Base-by-base conservation (phyloP, 768 basidiomycete genomes). In the Lactarius tabidus region DNA sequence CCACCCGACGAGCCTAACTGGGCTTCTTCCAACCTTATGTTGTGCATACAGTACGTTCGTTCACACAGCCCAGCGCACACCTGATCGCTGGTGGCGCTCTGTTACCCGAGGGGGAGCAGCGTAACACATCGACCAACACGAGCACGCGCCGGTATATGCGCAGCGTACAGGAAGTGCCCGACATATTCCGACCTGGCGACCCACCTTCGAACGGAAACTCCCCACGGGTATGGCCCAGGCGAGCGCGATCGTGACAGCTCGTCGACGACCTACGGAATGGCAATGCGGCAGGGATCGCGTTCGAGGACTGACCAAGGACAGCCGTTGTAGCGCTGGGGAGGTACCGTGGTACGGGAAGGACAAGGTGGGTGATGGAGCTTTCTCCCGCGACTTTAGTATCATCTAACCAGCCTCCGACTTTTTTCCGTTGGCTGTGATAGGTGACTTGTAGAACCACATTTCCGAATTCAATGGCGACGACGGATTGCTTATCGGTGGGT, bases 221-320 rank as follows among this genome's bases (percentile, higher is more conserved):
- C 36, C 64, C 67, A 60, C 88, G 86, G 71, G 41, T 8, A 3
- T 20, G n/a, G 79, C 82, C 6, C 81, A 78, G 66, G 73, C 76
- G 71, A 81, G 96, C 63, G 86, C 88, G 51, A 81, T 36, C 36
- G 17, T 10, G 23, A 48, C 23, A 82, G 70, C 76, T 93, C 36
- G 76, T 93, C 28, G 94, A 97, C 77, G 94, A 97, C 77, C 76
- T 98, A 70, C 80, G 88, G 67, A 98, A 98, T 72, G 90, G 96
- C 23, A 91, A 90, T 69, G 23, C 23, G 23, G 45, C 23, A 48
- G 45, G 14, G 45, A 86, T 97, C 66, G 85, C 90, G 57, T 91
- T 83, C 71, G 92, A 94, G 76, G 97, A 97, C 75, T 81, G 90
- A 66, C 79, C 84, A 73, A 81, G 45, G 43, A 48, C 93, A 66